phyloP scores from a whole-genome alignment of 768 basidiomycete species.

The Crassisporium funariophilum region DNA sequence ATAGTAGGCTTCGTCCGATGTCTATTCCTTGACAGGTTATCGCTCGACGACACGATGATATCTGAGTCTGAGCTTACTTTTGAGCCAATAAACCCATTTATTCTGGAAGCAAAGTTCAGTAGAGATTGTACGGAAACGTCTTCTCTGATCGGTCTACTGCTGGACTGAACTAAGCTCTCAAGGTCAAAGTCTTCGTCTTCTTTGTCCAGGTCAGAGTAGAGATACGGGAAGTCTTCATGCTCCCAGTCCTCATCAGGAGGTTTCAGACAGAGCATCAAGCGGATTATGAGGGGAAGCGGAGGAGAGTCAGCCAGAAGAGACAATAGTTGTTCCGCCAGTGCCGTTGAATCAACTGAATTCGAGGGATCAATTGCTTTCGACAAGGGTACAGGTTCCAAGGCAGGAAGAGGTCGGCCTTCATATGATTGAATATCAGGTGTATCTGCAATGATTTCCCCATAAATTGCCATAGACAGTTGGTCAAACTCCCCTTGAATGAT shows the following conservation, averaged over 20 bases:
- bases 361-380: slow-evolving; percentile 61
- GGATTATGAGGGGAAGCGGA: slow-evolving; percentile 62
- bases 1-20: slow-evolving; percentile 56
- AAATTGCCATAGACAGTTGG: slow-evolving; percentile 64
- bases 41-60: not conserved
- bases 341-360: slow-evolving; percentile 58
- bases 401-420: slow-evolving; percentile 42
- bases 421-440: slow-evolving; percentile 38
- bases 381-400: slow-evolving; percentile 39
- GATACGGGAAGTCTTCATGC: slow-evolving; percentile 67
- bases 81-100: slow-evolving; percentile 55
- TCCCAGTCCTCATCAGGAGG: slow-evolving; percentile 83
- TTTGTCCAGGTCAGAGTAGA: slow-evolving; percentile 60
- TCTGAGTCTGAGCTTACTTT: slow-evolving; percentile 46
- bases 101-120: slow-evolving; percentile 54
- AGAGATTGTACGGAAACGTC: slow-evolving; percentile 52
- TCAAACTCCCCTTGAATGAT: slow-evolving; percentile 78
- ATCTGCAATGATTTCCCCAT: slow-evolving; percentile 58
- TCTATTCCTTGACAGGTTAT: slow-evolving; percentile 32
- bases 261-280: slow-evolving; percentile 80
- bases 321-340: slow-evolving; percentile 63
- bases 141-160: slow-evolving; percentile 62
- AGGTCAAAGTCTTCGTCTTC: slow-evolving; percentile 55
- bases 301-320: slow-evolving; percentile 63
- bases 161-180: slow-evolving; percentile 53